Conservation (phyloP, 768 basidiomycete genomes). For the Zangia roseola region DNA sequence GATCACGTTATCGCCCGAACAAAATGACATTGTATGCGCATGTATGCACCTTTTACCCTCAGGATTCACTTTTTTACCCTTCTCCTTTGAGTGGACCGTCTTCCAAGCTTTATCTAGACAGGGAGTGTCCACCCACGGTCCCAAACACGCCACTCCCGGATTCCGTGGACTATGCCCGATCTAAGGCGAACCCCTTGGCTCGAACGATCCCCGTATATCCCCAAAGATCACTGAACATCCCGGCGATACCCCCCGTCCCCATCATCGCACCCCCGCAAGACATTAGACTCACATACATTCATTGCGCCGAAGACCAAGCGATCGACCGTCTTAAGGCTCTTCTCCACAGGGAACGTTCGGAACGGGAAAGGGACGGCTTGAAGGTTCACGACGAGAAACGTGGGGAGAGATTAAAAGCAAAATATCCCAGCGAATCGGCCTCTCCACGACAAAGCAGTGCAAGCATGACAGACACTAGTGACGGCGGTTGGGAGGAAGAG, state of each 20-base stretch:
- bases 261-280: slow-evolving; percentile 53
- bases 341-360: slow-evolving; percentile 40
- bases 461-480: slow-evolving; percentile 13
- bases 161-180: slow-evolving; percentile 20
- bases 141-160: slow-evolving; percentile 28
- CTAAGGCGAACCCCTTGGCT: slow-evolving; percentile 22
- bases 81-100: slow-evolving; percentile 4
- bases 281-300: slow-evolving; percentile 22
- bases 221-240: background rate
- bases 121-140: slow-evolving; percentile 18
- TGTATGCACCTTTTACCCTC: slow-evolving; percentile 6
- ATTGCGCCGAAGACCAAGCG: slow-evolving; percentile 40
- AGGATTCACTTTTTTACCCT: slow-evolving; percentile 9
- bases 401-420: background rate
- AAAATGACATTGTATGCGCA: background rate
- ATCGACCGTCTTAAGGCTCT: slow-evolving; percentile 42
- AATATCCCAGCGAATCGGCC: background rate
- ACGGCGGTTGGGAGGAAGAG: slow-evolving; percentile 19
- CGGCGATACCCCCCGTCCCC: slow-evolving; percentile 36
- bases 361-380: slow-evolving; percentile 37
- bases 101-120: background rate
- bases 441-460: slow-evolving; percentile 5
- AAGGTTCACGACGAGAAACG: slow-evolving; percentile 11
- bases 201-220: slow-evolving; percentile 19
- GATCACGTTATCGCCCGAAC: background rate